Percentiles rank a stretch among this genome's conserved stretches.
These are phyloP conservation scores for Fusarium newnesense DNA, from an alignment of 2,329 filamentous ascomycete genomes.

Conservation along the genomic window DNA sequence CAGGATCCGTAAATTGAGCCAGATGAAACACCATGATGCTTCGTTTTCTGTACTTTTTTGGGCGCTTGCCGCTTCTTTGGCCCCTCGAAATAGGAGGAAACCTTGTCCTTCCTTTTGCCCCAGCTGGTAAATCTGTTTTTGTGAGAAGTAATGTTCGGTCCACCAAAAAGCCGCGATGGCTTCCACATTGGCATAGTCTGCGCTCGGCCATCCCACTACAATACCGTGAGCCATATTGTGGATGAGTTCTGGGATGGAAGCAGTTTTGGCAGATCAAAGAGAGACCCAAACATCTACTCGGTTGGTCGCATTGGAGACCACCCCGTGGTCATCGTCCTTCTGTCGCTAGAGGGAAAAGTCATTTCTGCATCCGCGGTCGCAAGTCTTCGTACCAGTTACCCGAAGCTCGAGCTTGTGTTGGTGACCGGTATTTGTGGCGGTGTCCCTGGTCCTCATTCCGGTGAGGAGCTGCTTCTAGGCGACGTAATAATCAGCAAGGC, in stretches of 20 bases:
- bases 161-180: slow-evolving; percentile 8
- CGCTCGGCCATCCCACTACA: slow-evolving; percentile 39
- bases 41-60: not conserved
- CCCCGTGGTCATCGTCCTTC: slow-evolving; percentile 45
- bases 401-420: slow-evolving; percentile 47
- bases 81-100: too few species aligned
- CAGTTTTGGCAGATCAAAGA: slow-evolving; percentile 32
- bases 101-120: too few species aligned
- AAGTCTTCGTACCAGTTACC: slow-evolving; percentile 49
- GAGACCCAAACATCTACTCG: slow-evolving; percentile 46
- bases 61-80: not conserved
- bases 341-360: slow-evolving; percentile 45
- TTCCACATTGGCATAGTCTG: slow-evolving; percentile 45
- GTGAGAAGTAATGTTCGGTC: not conserved
- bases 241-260: slow-evolving; percentile 44
- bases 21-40: not conserved
- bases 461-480: slow-evolving; percentile 43
- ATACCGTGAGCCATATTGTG: slow-evolving; percentile 38
- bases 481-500: slow-evolving; percentile 48
- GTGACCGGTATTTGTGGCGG: slow-evolving; percentile 56
- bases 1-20: not conserved
- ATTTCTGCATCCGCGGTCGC: slow-evolving; percentile 41
- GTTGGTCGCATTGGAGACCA: slow-evolving; percentile 44
- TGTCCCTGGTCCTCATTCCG: slow-evolving; percentile 35
- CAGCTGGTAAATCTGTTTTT: too few species aligned